phyloP scores from a whole-genome alignment of 352 stramenopile genomes.

The Phytophthora multivora region DNA sequence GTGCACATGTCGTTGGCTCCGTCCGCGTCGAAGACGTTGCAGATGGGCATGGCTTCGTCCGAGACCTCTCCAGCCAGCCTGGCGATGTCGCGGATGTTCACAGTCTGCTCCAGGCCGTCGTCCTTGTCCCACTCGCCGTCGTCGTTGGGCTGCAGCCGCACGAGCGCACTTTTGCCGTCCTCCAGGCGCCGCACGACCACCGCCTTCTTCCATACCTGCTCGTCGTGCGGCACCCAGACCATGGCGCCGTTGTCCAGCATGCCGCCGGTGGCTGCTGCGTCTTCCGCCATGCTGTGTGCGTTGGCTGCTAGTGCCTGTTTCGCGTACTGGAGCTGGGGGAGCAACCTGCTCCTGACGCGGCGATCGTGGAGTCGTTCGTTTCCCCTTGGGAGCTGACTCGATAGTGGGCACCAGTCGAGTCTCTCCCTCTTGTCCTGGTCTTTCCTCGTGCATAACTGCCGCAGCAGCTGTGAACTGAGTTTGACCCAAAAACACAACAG shows the following conservation, averaged over 20 bases:
- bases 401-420: neutral
- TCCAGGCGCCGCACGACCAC: constrained; percentile 63
- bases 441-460: constrained; percentile 31
- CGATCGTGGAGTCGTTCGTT: constrained; percentile 26
- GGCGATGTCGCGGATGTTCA: constrained; percentile 71
- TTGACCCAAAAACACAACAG: neutral
- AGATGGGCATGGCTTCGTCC: constrained; percentile 82
- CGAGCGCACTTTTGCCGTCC: constrained; percentile 53
- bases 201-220: constrained; percentile 81
- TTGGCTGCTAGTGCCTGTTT: constrained; percentile 15
- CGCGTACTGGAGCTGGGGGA: constrained; percentile 18
- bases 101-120: constrained; percentile 60
- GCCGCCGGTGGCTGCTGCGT: constrained; percentile 26
- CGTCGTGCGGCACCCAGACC: constrained; percentile 81
- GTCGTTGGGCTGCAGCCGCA: constrained; percentile 65
- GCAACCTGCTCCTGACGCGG: constrained; percentile 1
- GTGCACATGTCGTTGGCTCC: constrained; percentile 83
- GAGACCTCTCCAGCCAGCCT: constrained; percentile 78
- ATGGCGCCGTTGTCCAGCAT: constrained; percentile 71
- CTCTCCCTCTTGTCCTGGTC: constrained; percentile 29
- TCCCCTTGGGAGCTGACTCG: constrained; percentile 26
- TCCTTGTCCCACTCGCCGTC: constrained; percentile 62
- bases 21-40: constrained; percentile 69
- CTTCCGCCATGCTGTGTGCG: constrained; percentile 33
- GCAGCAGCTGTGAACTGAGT: constrained; percentile 11